These are phyloP conservation scores for Penicillium hesseltinei DNA, from an alignment of 2,329 filamentous ascomycete species.

Conservation along the genomic window DNA sequence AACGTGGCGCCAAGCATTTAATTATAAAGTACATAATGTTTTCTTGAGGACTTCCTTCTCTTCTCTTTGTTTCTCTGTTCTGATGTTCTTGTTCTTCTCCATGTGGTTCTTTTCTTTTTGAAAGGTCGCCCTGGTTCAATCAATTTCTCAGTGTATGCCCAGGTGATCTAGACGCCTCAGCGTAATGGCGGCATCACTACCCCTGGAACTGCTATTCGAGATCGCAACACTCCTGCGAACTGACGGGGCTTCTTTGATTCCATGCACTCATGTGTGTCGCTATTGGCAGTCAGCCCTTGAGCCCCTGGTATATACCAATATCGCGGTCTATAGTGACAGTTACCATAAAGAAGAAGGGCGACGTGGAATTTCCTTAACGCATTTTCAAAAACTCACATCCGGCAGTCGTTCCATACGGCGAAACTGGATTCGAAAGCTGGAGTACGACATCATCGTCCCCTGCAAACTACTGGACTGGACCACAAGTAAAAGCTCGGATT, in stretches of 20 bases:
- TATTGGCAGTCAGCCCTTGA: slow-evolving; percentile 15
- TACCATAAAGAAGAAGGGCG: neutral
- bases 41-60: neutral
- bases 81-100: neutral
- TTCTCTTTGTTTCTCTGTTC: neutral
- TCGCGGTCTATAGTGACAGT: slow-evolving; percentile 11
- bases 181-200: neutral
- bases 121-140: neutral
- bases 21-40: neutral
- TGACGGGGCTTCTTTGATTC: neutral
- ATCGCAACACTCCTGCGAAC: neutral
- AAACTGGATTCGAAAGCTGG: slow-evolving; percentile 6
- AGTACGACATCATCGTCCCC: slow-evolving; percentile 12
- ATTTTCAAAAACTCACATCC: slow-evolving; percentile 11
- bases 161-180: neutral
- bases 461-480: slow-evolving; percentile 10
- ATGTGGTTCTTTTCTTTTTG: neutral
- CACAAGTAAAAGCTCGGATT: neutral
- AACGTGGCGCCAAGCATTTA: neutral
- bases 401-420: neutral
- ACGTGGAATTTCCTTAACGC: slow-evolving; percentile 6
- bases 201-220: neutral
- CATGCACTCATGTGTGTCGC: slow-evolving; percentile 13
- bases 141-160: neutral
- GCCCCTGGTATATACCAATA: slow-evolving; percentile 10